A percentile compares a stretch with the other conserved stretches of the same genome.
Conservation (phyloP, 441 rosid genomes). For the Adansonia madagascariensis region DNA sequence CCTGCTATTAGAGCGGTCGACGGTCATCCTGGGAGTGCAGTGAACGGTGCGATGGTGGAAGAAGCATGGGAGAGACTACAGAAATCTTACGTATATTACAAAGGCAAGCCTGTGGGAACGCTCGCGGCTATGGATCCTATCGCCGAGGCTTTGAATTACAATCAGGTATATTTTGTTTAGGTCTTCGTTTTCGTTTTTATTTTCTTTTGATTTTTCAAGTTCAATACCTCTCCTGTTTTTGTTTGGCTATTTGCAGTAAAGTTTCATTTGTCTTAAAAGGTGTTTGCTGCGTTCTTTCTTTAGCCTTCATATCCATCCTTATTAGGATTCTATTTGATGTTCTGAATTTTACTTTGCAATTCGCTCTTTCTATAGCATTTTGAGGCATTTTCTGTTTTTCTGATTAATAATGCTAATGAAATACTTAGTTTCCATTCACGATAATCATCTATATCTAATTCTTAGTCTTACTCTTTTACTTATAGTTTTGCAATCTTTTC, state of each 20-base stretch:
- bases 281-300: neutral
- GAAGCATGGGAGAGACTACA: slow-evolving; percentile 16
- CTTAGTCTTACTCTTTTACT: neutral
- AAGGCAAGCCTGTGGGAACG: slow-evolving; percentile 6
- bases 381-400: neutral
- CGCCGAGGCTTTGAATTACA: slow-evolving; percentile 21
- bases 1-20: neutral
- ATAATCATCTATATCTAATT: neutral
- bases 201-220: neutral
- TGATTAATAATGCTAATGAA: neutral
- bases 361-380: slow-evolving; percentile 9
- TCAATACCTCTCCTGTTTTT: neutral
- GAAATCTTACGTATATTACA: slow-evolving; percentile 13
- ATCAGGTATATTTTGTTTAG: slow-evolving; percentile 8
- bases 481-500: neutral
- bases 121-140: slow-evolving; percentile 23
- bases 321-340: neutral
- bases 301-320: neutral
- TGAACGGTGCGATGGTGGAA: neutral
- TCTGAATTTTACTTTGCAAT: neutral
- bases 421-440: neutral
- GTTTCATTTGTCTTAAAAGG: neutral
- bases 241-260: neutral
- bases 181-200: neutral
- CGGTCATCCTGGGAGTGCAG: neutral